A percentile compares a stretch with the other conserved stretches of the same genome.
Evolutionary conservation across 805 yeast genomes (phyloP).

Genomic region (Zygosaccharomyces bisporus): DNA sequence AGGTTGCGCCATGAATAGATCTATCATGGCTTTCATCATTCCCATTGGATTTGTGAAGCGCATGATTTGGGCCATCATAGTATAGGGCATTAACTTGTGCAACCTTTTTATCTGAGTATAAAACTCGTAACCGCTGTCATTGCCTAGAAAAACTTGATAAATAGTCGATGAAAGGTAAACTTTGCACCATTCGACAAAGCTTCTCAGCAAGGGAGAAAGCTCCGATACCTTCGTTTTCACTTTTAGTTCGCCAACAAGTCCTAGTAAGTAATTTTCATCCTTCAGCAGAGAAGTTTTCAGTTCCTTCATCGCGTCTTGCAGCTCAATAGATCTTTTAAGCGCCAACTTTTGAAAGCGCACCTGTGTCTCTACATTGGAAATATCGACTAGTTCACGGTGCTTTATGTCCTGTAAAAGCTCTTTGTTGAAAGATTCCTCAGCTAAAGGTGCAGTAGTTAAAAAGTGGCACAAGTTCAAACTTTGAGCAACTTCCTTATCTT

Average conservation of each 20-base stretch:
- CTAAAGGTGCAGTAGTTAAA: slow-evolving; percentile 37
- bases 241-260: slow-evolving; percentile 65
- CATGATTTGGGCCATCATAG: slow-evolving; percentile 68
- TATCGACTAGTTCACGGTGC: slow-evolving; percentile 58
- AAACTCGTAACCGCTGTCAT: slow-evolving; percentile 75
- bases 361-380: slow-evolving; percentile 57
- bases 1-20: slow-evolving; percentile 77
- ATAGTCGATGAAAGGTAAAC: slow-evolving; percentile 81
- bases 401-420: slow-evolving; percentile 53
- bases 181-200: slow-evolving; percentile 77
- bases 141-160: slow-evolving; percentile 74
- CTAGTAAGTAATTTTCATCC: slow-evolving; percentile 51
- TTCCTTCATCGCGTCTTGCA: slow-evolving; percentile 55
- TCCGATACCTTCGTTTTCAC: slow-evolving; percentile 48
- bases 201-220: slow-evolving; percentile 60
- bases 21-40: slow-evolving; percentile 74
- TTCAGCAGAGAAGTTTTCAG: slow-evolving; percentile 54
- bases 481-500: slow-evolving; percentile 52
- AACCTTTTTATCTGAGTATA: slow-evolving; percentile 65
- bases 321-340: slow-evolving; percentile 48
- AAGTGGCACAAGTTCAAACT: slow-evolving; percentile 53
- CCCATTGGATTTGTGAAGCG: slow-evolving; percentile 84
- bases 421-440: slow-evolving; percentile 37
- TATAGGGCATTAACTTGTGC: slow-evolving; percentile 78
- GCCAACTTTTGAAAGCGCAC: slow-evolving; percentile 70